Evolutionary conservation across 257 asterid species (phyloP).

Genomic region (Plantago ovata): DNA sequence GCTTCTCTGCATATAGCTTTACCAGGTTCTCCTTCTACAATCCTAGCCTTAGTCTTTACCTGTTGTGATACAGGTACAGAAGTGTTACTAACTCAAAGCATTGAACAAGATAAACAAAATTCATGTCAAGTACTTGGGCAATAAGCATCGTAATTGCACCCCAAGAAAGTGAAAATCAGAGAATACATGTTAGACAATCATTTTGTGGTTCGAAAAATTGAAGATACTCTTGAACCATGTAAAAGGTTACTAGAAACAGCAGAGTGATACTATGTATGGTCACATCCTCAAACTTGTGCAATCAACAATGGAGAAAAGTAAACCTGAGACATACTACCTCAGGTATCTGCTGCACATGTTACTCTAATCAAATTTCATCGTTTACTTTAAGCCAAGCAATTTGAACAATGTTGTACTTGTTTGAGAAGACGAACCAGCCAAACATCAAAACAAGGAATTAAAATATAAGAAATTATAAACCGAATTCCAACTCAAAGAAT

Average conservation of each 20-base stretch:
- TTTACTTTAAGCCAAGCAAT: background rate
- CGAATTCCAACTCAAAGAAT: too few species aligned
- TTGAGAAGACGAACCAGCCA: too few species aligned
- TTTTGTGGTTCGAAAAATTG: background rate
- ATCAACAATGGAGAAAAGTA: background rate
- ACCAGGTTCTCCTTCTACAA: conserved; percentile 96
- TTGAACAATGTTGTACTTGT: background rate
- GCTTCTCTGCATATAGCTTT: conserved; percentile 90
- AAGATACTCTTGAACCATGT: conserved; percentile 9
- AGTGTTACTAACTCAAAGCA: conserved; percentile 1
- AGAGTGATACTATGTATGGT: background rate
- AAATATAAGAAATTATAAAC: too few species aligned
- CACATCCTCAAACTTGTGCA: background rate
- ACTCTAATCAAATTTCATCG: background rate
- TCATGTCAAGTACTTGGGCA: background rate
- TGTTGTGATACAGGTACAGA: conserved; percentile 19
- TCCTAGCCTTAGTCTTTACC: conserved; percentile 74
- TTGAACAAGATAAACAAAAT: background rate
- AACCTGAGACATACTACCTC: background rate
- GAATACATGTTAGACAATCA: background rate
- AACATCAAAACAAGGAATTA: too few species aligned
- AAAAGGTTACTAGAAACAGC: background rate
- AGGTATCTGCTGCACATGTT: background rate
- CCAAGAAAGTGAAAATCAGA: background rate
- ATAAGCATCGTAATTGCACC: background rate